These are phyloP conservation scores for Tremella mesenterica DNA, from an alignment of 768 basidiomycete genomes.

Conservation along the genomic window DNA sequence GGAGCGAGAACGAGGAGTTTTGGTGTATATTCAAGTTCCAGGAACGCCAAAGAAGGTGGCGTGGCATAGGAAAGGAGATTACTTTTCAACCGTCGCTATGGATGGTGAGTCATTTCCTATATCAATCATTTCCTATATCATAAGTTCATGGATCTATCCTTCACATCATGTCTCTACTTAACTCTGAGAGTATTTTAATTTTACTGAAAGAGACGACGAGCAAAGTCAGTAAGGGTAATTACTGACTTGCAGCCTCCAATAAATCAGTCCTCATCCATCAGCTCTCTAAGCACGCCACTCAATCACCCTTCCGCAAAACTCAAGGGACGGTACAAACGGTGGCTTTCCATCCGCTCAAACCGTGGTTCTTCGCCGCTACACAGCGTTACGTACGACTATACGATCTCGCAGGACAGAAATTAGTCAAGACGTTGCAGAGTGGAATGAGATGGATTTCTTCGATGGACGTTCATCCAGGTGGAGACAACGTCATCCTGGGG, in stretches of 20 bases:
- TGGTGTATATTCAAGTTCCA: constrained; percentile 46
- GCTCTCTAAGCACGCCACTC: constrained; percentile 82
- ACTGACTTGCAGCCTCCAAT: constrained; percentile 57
- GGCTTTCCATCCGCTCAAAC: constrained; percentile 86
- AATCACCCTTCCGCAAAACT: constrained; percentile 94
- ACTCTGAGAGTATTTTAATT: too few species aligned
- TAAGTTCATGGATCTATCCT: too few species aligned
- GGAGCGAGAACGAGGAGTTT: constrained; percentile 45
- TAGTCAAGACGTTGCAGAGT: constrained; percentile 87
- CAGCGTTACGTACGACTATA: constrained; percentile 94
- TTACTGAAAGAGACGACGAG: neutral
- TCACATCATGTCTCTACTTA: too few species aligned
- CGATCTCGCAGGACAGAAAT: constrained; percentile 84
- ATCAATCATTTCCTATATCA: too few species aligned
- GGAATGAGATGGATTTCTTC: constrained; percentile 96
- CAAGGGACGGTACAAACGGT: constrained; percentile 84
- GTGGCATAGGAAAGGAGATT: constrained; percentile 94
- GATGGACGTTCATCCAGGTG: constrained; percentile 82
- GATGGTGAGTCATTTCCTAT: constrained; percentile 54
- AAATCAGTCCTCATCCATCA: constrained; percentile 94
- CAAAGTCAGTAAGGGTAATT: neutral
- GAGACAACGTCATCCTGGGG: constrained; percentile 90
- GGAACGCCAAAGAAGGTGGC: constrained; percentile 63
- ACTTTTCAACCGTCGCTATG: constrained; percentile 72
- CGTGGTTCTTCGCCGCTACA: constrained; percentile 96